Conservation (phyloP, 2,329 filamentous ascomycete species). For the Penicillium crustosum region DNA sequence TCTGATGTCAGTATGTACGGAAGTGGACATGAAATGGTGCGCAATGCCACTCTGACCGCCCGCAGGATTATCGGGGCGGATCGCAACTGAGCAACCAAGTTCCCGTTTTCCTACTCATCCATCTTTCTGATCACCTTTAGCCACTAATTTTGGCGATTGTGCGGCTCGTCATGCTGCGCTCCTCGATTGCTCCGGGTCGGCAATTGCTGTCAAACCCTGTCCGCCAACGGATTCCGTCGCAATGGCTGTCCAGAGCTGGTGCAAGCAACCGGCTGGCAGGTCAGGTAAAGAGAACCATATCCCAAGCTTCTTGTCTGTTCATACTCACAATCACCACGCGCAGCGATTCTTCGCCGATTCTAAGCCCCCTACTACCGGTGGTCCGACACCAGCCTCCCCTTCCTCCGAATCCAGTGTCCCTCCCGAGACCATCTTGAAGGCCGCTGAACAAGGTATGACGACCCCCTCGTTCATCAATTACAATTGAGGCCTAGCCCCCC, state of each 20-base stretch:
- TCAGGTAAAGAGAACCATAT: slow-evolving; percentile 39
- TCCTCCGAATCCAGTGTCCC: slow-evolving; percentile 51
- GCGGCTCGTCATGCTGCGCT: slow-evolving; percentile 58
- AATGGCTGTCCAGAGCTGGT: slow-evolving; percentile 46
- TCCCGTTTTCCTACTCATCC: slow-evolving; percentile 33
- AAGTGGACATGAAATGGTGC: slow-evolving; percentile 4
- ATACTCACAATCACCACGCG: slow-evolving; percentile 27
- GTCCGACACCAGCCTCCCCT: slow-evolving; percentile 46
- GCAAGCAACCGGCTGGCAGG: slow-evolving; percentile 41
- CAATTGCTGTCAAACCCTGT: slow-evolving; percentile 41
- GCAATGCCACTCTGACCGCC: slow-evolving; percentile 29
- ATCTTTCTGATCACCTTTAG: slow-evolving; percentile 25
- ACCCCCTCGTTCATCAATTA: slow-evolving; percentile 9
- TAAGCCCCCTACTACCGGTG: slow-evolving; percentile 40
- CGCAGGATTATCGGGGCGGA: slow-evolving; percentile 39
- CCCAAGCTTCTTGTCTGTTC: slow-evolving; percentile 7
- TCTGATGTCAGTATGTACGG: background rate
- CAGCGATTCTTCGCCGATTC: slow-evolving; percentile 55
- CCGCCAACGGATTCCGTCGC: slow-evolving; percentile 39
- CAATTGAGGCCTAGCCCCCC: slow-evolving; percentile 3
- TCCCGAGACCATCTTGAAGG: slow-evolving; percentile 50
- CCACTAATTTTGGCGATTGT: slow-evolving; percentile 35
- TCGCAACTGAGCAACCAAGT: slow-evolving; percentile 39
- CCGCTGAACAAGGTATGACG: slow-evolving; percentile 34
- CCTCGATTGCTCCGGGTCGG: slow-evolving; percentile 52